Percentiles rank a stretch among this genome's conserved stretches.
Conservation (phyloP, 495 filamentous ascomycete genomes). For the Pseudevernia furfuracea region DNA sequence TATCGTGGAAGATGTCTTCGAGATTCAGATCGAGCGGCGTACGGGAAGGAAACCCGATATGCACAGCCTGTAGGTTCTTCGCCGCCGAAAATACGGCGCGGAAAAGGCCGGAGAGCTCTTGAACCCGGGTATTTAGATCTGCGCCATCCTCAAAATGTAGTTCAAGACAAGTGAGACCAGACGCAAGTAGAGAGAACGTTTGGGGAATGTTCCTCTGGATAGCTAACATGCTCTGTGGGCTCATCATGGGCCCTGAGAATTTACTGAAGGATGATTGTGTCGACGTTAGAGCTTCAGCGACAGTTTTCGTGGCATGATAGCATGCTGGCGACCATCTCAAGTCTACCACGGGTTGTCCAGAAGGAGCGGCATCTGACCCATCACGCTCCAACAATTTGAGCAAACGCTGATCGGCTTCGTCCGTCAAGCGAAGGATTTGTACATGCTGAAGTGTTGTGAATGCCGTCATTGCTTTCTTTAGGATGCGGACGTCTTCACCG, state of each 20-base stretch:
- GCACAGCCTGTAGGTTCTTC: constrained; percentile 53
- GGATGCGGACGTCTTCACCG: constrained; percentile 36
- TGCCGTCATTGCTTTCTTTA: constrained; percentile 48
- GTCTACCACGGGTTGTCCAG: constrained; percentile 30
- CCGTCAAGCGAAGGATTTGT: constrained; percentile 56
- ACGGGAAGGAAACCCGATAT: constrained; percentile 56
- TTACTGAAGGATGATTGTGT: constrained; percentile 48
- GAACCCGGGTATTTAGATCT: constrained; percentile 49
- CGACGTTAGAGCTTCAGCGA: constrained; percentile 49
- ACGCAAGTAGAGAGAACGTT: constrained; percentile 45
- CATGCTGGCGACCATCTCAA: constrained; percentile 59
- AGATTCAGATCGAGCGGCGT: constrained; percentile 49
- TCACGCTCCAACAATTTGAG: constrained; percentile 36
- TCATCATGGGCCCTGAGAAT: constrained; percentile 59
- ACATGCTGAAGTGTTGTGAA: constrained; percentile 58
- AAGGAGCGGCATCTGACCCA: constrained; percentile 23
- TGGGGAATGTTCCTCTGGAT: constrained; percentile 41
- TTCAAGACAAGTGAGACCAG: constrained; percentile 51
- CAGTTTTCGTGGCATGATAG: constrained; percentile 50
- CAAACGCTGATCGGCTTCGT: constrained; percentile 48
- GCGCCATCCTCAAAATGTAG: constrained; percentile 51
- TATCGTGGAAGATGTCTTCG: constrained; percentile 54
- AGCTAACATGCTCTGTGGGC: constrained; percentile 48
- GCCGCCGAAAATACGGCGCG: constrained; percentile 51
- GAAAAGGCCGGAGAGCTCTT: constrained; percentile 47